These are phyloP conservation scores for Phoma sp. DNA, from an alignment of 2,329 filamentous ascomycete genomes.

Conservation along the genomic window DNA sequence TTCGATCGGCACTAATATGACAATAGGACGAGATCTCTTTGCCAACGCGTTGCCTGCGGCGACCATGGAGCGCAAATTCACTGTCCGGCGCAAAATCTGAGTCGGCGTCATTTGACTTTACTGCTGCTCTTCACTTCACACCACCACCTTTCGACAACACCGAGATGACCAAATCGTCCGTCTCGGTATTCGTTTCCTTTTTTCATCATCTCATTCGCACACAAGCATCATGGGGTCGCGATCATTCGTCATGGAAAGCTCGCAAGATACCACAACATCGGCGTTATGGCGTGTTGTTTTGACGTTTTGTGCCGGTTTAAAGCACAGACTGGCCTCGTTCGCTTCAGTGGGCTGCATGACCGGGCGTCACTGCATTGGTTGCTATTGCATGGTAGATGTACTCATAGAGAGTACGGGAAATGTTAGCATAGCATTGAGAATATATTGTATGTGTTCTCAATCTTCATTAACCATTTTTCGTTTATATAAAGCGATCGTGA, in stretches of 20 bases:
- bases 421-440: background rate
- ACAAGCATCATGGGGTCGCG: background rate
- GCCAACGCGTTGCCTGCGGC: conserved; percentile 55
- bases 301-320: too few relatives aligned
- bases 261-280: background rate
- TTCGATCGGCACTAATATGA: conserved; percentile 28
- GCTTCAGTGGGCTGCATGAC: background rate
- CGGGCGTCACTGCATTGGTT: background rate
- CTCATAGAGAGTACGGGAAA: background rate
- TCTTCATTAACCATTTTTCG: too few relatives aligned
- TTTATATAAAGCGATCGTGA: too few relatives aligned
- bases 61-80: conserved; percentile 51
- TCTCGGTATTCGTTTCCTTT: background rate
- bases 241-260: background rate
- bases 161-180: too few relatives aligned
- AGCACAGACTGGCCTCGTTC: background rate
- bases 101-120: too few relatives aligned
- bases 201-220: background rate
- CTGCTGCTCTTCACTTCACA: too few relatives aligned
- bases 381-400: background rate
- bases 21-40: conserved; percentile 55
- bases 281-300: background rate
- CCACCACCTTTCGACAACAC: too few relatives aligned
- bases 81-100: conserved; percentile 53
- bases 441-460: too few relatives aligned